phyloP scores from a whole-genome alignment of 331 rosid species.

The Arachis monticola region DNA sequence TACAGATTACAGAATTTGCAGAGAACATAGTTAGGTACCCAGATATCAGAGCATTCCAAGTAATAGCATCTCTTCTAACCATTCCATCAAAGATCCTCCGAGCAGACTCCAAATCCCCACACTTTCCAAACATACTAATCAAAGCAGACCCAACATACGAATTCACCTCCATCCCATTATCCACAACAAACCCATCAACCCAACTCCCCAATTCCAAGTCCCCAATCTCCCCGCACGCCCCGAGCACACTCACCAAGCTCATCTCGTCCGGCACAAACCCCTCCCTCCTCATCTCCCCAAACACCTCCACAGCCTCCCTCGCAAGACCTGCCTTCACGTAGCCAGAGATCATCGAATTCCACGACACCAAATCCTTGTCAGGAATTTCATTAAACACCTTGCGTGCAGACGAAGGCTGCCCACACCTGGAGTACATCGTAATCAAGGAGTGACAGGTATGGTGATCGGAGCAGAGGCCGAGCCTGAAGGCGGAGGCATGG shows the following conservation, averaged over 20 bases:
- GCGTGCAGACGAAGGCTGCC: constrained; percentile 56
- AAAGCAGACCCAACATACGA: constrained; percentile 54
- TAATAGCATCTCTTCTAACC: constrained; percentile 38
- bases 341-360: constrained; percentile 84
- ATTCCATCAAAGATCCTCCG: constrained; percentile 44
- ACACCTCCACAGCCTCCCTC: constrained; percentile 60
- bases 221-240: constrained; percentile 78
- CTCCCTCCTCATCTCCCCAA: constrained; percentile 55
- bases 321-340: constrained; percentile 66
- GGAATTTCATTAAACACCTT: constrained; percentile 76
- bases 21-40: constrained; percentile 24
- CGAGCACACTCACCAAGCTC: constrained; percentile 74
- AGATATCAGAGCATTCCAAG: constrained; percentile 49
- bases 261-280: constrained; percentile 72
- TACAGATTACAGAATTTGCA: not conserved
- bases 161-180: constrained; percentile 48
- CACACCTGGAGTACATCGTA: constrained; percentile 66
- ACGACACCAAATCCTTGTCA: constrained; percentile 65
- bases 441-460: constrained; percentile 67
- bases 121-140: constrained; percentile 72
- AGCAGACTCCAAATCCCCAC: constrained; percentile 64
- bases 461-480: constrained; percentile 57
- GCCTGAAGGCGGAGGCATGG: constrained; percentile 55
- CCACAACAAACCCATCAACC: constrained; percentile 69
- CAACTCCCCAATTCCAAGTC: constrained; percentile 67